These are phyloP conservation scores for Sporisorium sorghi DNA, from an alignment of 1,284 basidiomycete species.

Conservation along the genomic window DNA sequence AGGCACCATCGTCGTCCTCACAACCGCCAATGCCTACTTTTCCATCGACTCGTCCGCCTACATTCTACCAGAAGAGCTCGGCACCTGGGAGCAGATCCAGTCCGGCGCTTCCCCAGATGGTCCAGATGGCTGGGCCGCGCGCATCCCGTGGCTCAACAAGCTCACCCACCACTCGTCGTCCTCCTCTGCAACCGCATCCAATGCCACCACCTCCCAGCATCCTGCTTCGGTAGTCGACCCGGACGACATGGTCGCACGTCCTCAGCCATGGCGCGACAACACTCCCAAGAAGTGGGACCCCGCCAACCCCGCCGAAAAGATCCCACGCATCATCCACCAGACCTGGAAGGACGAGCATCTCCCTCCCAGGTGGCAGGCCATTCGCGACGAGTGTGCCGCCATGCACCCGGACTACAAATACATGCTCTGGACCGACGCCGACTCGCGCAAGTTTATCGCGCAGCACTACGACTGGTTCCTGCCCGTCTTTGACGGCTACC, in stretches of 20 bases:
- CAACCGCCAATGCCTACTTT: constrained; percentile 89
- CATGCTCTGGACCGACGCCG: constrained; percentile 95
- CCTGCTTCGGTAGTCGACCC: constrained; percentile 16
- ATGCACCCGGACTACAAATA: constrained; percentile 87
- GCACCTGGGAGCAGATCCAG: constrained; percentile 64
- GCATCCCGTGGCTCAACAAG: constrained; percentile 55
- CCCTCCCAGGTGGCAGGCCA: constrained; percentile 81
- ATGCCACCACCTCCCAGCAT: constrained; percentile 7
- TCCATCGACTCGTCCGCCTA: constrained; percentile 74
- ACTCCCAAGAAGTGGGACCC: constrained; percentile 41
- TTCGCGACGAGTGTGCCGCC: constrained; percentile 69
- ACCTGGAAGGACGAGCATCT: constrained; percentile 95
- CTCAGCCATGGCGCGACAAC: constrained; percentile 50
- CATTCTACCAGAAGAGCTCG: constrained; percentile 62
- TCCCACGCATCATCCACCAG: constrained; percentile 95
- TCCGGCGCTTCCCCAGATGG: constrained; percentile 47
- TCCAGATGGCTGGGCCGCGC: constrained; percentile 49
- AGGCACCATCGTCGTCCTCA: constrained; percentile 91
- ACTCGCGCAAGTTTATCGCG: constrained; percentile 88
- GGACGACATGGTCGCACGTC: constrained; percentile 20
- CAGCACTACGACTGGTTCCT: constrained; percentile 91
- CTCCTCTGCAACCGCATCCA: constrained; percentile 5
- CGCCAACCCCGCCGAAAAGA: constrained; percentile 67
- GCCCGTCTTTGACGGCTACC: constrained; percentile 89
- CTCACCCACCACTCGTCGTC: constrained; percentile 12